Percentiles rank a stretch among this genome's conserved stretches.
These are phyloP conservation scores for Diaporthe nobilis DNA, from an alignment of 2,329 filamentous ascomycete genomes.

Conservation along the genomic window DNA sequence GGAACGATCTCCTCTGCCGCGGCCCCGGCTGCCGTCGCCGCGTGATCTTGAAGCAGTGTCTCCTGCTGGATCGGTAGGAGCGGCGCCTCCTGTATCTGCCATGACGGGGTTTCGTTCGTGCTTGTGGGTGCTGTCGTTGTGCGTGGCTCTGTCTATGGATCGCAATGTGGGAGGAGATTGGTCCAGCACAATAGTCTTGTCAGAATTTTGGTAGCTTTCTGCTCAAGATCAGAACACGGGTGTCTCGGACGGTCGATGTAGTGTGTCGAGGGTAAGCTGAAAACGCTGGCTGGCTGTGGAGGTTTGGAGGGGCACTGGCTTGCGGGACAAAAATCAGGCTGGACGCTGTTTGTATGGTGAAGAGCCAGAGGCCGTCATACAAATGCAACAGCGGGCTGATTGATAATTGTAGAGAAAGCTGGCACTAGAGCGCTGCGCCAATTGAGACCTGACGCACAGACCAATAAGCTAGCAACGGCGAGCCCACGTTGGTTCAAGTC, in stretches of 20 bases:
- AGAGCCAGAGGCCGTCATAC: neutral
- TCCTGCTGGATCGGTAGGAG: conserved; percentile 44
- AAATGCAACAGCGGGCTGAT: neutral
- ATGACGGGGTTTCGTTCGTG: conserved; percentile 19
- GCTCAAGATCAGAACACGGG: neutral
- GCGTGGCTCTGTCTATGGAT: neutral
- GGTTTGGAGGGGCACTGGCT: conserved; percentile 14
- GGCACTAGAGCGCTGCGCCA: neutral
- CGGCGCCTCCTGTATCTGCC: conserved; percentile 40
- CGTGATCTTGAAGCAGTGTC: conserved; percentile 43
- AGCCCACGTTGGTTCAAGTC: conserved; percentile 21
- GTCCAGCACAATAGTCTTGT: neutral
- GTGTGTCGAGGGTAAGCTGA: neutral
- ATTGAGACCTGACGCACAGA: conserved; percentile 22
- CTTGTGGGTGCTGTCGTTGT: neutral
- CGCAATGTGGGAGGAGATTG: neutral
- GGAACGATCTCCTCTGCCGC: conserved; percentile 61
- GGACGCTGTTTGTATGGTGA: neutral
- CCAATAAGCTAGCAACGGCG: conserved; percentile 25
- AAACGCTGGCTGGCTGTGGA: neutral
- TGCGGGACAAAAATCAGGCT: conserved; percentile 7
- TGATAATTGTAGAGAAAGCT: conserved; percentile 29
- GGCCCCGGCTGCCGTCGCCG: conserved; percentile 54
- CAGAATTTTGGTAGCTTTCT: neutral
- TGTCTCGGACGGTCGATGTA: neutral